Conservation (phyloP, 2,329 filamentous ascomycete species). For the Fusarium torulosum region DNA sequence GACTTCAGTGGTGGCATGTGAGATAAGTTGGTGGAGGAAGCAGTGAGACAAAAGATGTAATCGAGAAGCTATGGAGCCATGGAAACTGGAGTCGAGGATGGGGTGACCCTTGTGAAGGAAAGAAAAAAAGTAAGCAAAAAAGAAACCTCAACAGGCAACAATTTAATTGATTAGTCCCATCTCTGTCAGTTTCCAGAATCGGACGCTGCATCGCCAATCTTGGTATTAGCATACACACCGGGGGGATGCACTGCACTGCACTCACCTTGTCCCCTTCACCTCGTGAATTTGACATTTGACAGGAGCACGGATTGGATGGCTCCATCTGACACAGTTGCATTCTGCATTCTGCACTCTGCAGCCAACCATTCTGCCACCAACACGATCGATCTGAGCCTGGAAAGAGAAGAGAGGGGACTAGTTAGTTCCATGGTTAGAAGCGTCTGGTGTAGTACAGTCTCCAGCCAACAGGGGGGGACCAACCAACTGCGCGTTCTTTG, state of each 20-base stretch:
- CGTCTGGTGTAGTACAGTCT: slow-evolving; percentile 13
- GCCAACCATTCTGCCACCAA: slow-evolving; percentile 19
- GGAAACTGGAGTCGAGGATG: slow-evolving; percentile 1
- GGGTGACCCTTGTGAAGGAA: slow-evolving; percentile 24
- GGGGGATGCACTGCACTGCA: slow-evolving; percentile 1
- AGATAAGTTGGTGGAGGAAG: slow-evolving; percentile 26
- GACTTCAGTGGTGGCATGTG: slow-evolving; percentile 20
- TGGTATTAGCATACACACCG: slow-evolving; percentile 23
- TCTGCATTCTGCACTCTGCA: background rate
- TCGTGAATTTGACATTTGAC: slow-evolving; percentile 26
- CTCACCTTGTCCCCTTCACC: slow-evolving; percentile 36
- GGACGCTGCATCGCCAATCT: slow-evolving; percentile 40
- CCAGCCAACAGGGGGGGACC: slow-evolving; percentile 4
- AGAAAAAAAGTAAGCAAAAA: background rate
- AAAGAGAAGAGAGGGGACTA: slow-evolving; percentile 18
- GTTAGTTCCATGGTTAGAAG: too few species aligned
- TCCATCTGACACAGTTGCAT: slow-evolving; percentile 11
- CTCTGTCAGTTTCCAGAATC: slow-evolving; percentile 36
- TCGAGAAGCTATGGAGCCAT: slow-evolving; percentile 38
- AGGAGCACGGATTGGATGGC: slow-evolving; percentile 13
- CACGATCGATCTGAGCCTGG: slow-evolving; percentile 26
- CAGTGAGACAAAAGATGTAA: slow-evolving; percentile 28
- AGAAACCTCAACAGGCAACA: slow-evolving; percentile 7
- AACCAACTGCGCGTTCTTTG: background rate
- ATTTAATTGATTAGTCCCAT: slow-evolving; percentile 6